Evolutionary conservation across 257 asterid species (phyloP).

Genomic region (Petunia axillaris): DNA sequence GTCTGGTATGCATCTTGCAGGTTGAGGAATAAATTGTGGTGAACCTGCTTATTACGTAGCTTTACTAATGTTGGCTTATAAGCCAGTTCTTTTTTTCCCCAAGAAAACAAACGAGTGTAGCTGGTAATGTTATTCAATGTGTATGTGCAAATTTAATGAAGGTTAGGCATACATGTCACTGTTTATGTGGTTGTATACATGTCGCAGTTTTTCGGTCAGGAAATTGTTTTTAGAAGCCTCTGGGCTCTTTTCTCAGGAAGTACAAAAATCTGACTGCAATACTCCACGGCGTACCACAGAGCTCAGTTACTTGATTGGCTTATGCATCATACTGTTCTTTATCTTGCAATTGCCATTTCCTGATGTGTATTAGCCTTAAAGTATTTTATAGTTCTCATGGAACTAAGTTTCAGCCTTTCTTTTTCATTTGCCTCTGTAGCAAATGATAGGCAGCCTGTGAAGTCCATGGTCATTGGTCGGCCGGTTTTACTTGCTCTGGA

Average conservation of each 20-base stretch:
- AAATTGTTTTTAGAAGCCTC: not conserved
- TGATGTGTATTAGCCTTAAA: constrained; percentile 1
- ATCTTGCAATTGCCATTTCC: not conserved
- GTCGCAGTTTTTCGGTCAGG: not conserved
- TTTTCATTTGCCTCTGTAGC: constrained; percentile 40
- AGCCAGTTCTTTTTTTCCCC: not conserved
- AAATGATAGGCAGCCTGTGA: constrained; percentile 74
- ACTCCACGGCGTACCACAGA: not conserved
- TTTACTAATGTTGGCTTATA: constrained; percentile 7
- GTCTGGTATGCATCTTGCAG: constrained; percentile 9
- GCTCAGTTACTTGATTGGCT: constrained; percentile 5
- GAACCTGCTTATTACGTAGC: not conserved
- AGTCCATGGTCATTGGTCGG: constrained; percentile 82
- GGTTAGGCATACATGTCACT: not conserved
- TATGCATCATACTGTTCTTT: constrained; percentile 5
- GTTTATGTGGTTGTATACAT: not conserved
- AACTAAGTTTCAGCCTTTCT: constrained; percentile 16
- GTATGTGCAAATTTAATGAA: constrained; percentile 14
- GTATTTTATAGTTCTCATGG: constrained; percentile 15
- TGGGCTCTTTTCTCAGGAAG: constrained; percentile 17
- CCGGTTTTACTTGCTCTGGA: constrained; percentile 97
- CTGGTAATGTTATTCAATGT: not conserved
- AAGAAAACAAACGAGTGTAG: not conserved
- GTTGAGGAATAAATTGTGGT: not conserved
- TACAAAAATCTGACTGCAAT: not conserved